Evolutionary conservation across 306 rosid species (phyloP).

Genomic region (Cyclanthera cordifolia): DNA sequence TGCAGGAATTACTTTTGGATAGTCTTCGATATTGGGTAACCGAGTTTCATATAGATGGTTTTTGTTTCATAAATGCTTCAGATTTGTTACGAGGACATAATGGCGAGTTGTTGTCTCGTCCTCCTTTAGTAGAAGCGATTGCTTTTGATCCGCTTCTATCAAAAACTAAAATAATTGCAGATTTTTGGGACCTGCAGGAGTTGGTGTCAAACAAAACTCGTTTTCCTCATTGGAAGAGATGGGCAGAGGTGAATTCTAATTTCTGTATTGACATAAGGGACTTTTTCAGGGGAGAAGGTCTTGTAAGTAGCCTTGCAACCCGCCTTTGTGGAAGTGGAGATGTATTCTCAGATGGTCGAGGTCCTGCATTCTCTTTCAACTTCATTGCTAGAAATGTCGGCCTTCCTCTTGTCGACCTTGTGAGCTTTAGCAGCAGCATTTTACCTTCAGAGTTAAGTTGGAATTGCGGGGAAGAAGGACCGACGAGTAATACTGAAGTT

Average conservation of each 20-base stretch:
- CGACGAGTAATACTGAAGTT: constrained; percentile 36
- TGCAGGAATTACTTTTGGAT: constrained; percentile 67
- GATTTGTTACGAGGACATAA: constrained; percentile 42
- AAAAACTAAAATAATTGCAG: constrained; percentile 71
- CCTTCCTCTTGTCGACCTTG: constrained; percentile 71
- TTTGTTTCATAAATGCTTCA: constrained; percentile 77
- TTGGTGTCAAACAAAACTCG: constrained; percentile 30
- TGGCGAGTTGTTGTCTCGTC: constrained; percentile 61
- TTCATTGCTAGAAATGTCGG: constrained; percentile 50
- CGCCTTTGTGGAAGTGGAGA: constrained; percentile 92
- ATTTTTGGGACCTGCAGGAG: constrained; percentile 56
- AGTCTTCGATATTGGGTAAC: constrained; percentile 74
- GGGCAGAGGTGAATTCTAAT: constrained; percentile 75
- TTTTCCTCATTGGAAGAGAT: constrained; percentile 94
- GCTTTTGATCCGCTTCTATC: constrained; percentile 73
- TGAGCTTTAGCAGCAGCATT: constrained; percentile 53
- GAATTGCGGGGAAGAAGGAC: constrained; percentile 98
- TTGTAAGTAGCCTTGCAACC: constrained; percentile 70
- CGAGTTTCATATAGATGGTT: constrained; percentile 88
- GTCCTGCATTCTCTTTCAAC: constrained; percentile 79
- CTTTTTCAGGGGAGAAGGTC: constrained; percentile 59
- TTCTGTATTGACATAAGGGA: constrained; percentile 54
- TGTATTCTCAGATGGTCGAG: constrained; percentile 56
- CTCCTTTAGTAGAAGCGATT: constrained; percentile 81
- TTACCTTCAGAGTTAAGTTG: constrained; percentile 57